phyloP scores from a whole-genome alignment of 192 early-diverging fungal species.

The Pecoramyces ruminantium region DNA sequence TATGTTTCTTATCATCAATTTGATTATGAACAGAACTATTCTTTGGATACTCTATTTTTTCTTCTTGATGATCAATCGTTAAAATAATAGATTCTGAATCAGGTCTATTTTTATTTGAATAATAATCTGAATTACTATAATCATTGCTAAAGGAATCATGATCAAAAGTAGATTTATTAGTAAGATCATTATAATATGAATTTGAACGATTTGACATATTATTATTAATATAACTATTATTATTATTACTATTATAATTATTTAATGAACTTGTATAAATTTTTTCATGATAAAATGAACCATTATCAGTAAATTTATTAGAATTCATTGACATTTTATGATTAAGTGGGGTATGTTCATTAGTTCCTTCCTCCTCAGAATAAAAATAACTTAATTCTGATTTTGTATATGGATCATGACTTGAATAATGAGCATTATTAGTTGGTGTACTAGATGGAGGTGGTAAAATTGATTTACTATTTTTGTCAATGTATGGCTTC shows the following conservation, averaged over 20 bases:
- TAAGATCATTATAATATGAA: too few species aligned
- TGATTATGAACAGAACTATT: background rate
- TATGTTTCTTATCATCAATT: too few species aligned
- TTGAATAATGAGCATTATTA: background rate
- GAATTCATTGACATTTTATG: background rate
- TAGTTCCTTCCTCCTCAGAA: background rate
- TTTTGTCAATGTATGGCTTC: too few species aligned
- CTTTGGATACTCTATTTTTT: background rate
- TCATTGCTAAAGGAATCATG: background rate
- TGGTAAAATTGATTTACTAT: too few species aligned
- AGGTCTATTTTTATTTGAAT: background rate
- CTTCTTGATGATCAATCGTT: background rate
- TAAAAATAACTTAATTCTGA: background rate
- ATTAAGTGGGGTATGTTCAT: background rate
- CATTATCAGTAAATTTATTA: background rate
- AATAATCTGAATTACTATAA: background rate
- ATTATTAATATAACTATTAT: too few species aligned
- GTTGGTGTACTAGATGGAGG: too few species aligned
- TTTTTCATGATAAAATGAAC: background rate
- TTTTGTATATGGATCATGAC: too few species aligned
- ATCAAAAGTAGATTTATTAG: too few species aligned
- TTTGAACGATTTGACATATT: too few species aligned
- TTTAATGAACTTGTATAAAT: background rate
- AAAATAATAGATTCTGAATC: background rate
- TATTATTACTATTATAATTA: background rate